Base-by-base conservation (phyloP, 345 rosid species). In the Acer yangbiense region DNA sequence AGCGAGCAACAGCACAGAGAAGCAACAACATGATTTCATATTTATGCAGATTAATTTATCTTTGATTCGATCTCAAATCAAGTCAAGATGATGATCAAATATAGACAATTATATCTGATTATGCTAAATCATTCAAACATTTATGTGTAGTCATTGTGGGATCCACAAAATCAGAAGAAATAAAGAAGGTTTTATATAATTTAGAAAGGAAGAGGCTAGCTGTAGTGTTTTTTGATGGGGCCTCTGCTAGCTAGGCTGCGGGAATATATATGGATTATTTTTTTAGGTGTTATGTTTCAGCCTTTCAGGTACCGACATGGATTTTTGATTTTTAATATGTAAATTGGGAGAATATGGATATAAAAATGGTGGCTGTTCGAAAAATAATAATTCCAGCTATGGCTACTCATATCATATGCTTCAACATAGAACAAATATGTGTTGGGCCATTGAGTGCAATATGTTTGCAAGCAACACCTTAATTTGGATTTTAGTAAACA, bases 161-260 rank as follows among this genome's bases (percentile, higher is more conserved):
- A 72, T 75, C 77, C 76, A 71, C 80, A 18, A 18, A 54, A 68
- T 62, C 80, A 64, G 25, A 13, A 27, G 4, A 76, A 35, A 35
- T 35, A 35, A 35, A 35, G 39, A 35, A 35, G 25, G 4, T 1
- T 55, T 14, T 21, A 7, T 13, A 27, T 39, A 11, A 75, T 50
- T 3, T n/a, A 50, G 46, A 7, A 25, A 17, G 9, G 10, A 9
- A 1, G 54, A 50, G 12, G 52, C 23, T 52, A 23, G 72, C 23
- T 52, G 0, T 32, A 23, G 72, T 44, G 27, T 68, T 77, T 60
- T 67, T 75, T 6, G 9, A 67, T 43, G 73, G 72, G 81, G 20
- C 72, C 75, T 72, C 6, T 67, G 16, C 14, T n/a, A 23, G 52
- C 14, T 13, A 35, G 43, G 23, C 7, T 50, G 66, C 46, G 74